Conservation (phyloP, 306 rosid genomes). For the Cucumis cinereus region DNA sequence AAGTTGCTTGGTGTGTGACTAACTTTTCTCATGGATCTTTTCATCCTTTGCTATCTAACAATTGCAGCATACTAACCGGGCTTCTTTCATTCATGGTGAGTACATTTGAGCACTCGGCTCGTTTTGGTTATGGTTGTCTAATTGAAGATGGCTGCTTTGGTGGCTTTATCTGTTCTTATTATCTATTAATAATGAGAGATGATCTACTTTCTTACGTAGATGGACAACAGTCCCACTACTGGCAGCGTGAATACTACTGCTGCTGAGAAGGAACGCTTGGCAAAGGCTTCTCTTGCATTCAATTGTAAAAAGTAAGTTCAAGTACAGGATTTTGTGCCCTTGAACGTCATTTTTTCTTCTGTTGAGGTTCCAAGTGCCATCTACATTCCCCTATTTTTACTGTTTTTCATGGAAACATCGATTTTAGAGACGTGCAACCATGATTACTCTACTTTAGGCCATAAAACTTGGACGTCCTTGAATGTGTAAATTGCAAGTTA, state of each 20-base stretch:
- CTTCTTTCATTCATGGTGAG: conserved; percentile 98
- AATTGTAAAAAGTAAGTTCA: conserved; percentile 76
- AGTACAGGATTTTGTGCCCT: not conserved
- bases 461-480: not conserved
- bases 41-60: conserved; percentile 18
- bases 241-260: conserved; percentile 84
- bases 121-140: not conserved
- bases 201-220: conserved; percentile 32
- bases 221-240: conserved; percentile 96
- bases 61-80: conserved; percentile 91
- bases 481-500: conserved; percentile 4
- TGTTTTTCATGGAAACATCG: not conserved
- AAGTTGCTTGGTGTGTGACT: not conserved
- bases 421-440: not conserved
- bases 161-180: not conserved
- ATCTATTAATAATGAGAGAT: not conserved
- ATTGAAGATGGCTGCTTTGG: not conserved
- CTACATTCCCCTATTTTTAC: not conserved
- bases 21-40: conserved; percentile 5
- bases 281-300: conserved; percentile 79
- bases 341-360: not conserved
- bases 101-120: conserved; percentile 12
- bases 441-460: not conserved
- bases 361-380: not conserved
- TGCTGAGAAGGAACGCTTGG: conserved; percentile 80